These are phyloP conservation scores for Verticillium isaacii DNA, from an alignment of 2,329 filamentous ascomycete species.

Conservation along the genomic window DNA sequence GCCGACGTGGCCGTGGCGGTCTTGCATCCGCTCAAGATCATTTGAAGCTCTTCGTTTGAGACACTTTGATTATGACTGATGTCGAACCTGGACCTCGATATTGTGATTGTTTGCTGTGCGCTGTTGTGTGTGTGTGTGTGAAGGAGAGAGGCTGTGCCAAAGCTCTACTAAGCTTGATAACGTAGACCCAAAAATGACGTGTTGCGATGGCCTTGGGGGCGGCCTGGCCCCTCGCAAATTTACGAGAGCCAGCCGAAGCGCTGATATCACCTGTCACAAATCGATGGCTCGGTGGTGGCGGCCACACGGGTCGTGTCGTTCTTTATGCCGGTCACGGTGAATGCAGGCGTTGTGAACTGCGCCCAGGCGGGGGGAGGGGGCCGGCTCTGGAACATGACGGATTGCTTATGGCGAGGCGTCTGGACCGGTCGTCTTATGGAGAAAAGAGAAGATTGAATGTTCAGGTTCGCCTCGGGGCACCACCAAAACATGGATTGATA, in stretches of 20 bases:
- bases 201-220: background rate
- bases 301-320: background rate
- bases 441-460: no score
- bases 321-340: background rate
- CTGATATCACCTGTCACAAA: background rate
- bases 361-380: no score
- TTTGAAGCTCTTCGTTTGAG: no score
- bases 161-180: background rate
- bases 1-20: background rate
- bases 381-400: no score
- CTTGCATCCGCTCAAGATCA: no score
- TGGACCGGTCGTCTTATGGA: no score
- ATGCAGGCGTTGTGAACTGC: no score
- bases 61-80: no score
- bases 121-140: background rate
- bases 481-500: no score
- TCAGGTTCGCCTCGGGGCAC: no score
- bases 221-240: background rate
- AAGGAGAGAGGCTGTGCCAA: background rate
- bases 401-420: no score
- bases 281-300: background rate
- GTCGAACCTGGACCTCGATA: no score
- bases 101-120: background rate
- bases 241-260: background rate
- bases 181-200: background rate